These are phyloP conservation scores for Hippophae gyantsensis DNA, from an alignment of 306 rosid genomes.

Conservation along the genomic window DNA sequence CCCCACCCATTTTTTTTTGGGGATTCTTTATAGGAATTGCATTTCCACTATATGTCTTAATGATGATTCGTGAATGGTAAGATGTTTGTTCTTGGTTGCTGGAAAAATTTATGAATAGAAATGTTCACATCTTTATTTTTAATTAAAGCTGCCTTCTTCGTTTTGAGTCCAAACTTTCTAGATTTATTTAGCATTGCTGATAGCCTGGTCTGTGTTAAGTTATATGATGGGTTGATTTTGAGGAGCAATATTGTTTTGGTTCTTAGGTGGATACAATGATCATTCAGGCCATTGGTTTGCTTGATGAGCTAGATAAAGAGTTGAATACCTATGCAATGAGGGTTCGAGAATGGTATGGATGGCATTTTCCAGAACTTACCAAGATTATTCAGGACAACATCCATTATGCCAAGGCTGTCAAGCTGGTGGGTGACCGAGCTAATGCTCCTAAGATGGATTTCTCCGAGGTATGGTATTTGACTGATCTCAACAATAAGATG, in stretches of 20 bases:
- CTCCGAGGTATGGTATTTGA: constrained; percentile 53
- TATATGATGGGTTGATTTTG: background rate
- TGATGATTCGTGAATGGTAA: no score
- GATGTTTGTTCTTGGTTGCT: no score
- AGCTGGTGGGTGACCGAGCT: constrained; percentile 81
- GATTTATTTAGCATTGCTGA: no score
- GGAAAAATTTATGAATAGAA: no score
- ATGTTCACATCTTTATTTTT: no score
- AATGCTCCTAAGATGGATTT: constrained; percentile 83
- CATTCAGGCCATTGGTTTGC: constrained; percentile 94
- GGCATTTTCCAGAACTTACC: constrained; percentile 99
- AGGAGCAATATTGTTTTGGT: background rate
- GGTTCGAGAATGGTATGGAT: constrained; percentile 96
- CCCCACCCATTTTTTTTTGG: background rate
- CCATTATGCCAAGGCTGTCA: constrained; percentile 69
- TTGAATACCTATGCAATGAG: constrained; percentile 95
- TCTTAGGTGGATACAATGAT: constrained; percentile 92
- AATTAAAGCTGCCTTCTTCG: no score
- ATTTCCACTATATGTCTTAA: no score
- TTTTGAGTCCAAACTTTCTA: no score
- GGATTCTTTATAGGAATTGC: background rate
- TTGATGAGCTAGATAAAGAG: constrained; percentile 95
- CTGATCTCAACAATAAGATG: background rate
- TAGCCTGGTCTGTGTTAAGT: no score
- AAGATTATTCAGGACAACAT: constrained; percentile 81